Base-by-base conservation (phyloP, 1,139 yeast genomes). In the Meyerozyma sp. region DNA sequence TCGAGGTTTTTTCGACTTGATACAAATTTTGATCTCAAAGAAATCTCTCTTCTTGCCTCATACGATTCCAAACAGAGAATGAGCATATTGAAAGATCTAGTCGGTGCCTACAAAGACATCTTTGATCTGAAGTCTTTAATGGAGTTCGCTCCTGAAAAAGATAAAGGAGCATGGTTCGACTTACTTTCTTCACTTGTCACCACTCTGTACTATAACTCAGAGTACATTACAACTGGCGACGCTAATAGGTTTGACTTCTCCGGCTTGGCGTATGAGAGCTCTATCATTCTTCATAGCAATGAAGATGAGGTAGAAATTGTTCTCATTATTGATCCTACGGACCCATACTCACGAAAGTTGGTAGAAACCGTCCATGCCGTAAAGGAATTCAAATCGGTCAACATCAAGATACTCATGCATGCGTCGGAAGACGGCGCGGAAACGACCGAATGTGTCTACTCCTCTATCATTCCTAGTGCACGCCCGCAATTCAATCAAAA, bases 241-340 rank as follows among this genome's bases (percentile, higher is more conserved):
- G 77, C 71, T 11, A 60, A 75, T 10, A 59, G 82, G 41, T 62
- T 57, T 42, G 63, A 62, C 37, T 64, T 81, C 43, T 57, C 66
- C 8, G 61, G 67, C 2, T 53, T 76, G 47, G 62, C 66, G 34
- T 56, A 57, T 41, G 57, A 59, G 3, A 57, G 68, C 49, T 54
- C 69, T 8, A 50, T 71, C 35, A 65, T 65, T 10, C 50, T 68
- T n/a, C 14, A 30, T 4, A 13, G 9, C 16, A 53, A 60, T n/a
- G 54, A 57, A 21, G 49, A 49, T 6, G 61, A 65, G 14, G 59
- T 81, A 16, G 83, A 82, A 46, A 56, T 91, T 3, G 62, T 79
- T 6, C 67, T 85, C 1, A 65, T 86, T 2, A 53, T 87, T 36
- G 91, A 93, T 59, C 98, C 98, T 1, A 59, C 82, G 5, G 76